Conservation (phyloP, 148 eudicot genomes). For the Heliosperma pusillum region DNA sequence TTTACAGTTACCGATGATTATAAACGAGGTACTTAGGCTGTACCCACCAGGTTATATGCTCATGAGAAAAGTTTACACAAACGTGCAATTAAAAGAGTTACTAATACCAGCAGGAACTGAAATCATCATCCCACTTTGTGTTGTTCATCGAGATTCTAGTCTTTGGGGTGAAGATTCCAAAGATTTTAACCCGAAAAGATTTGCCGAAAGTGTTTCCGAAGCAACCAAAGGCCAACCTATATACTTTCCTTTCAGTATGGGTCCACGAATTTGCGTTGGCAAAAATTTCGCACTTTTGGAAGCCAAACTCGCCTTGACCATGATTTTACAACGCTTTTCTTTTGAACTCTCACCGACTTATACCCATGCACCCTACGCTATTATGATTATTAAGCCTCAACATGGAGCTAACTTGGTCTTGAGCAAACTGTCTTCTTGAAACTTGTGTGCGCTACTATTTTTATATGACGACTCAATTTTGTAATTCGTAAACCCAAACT, state of each 20-base stretch:
- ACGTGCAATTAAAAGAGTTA: constrained; percentile 9
- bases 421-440: neutral
- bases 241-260: constrained; percentile 21
- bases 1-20: constrained; percentile 21
- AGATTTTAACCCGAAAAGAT: constrained; percentile 28
- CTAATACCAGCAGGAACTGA: constrained; percentile 16
- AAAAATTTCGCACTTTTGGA: constrained; percentile 17
- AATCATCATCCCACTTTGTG: constrained; percentile 5
- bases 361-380: constrained; percentile 4
- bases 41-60: constrained; percentile 22
- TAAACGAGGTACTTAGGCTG: constrained; percentile 28
- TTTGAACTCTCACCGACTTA: constrained; percentile 3
- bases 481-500: too few species aligned
- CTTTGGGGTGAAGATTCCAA: constrained; percentile 26
- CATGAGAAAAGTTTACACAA: constrained; percentile 15
- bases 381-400: neutral
- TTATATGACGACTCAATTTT: too few species aligned
- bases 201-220: constrained; percentile 23
- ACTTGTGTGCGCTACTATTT: too few species aligned
- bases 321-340: constrained; percentile 12
- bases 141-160: constrained; percentile 17
- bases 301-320: neutral
- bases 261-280: constrained; percentile 28
- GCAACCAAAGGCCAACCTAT: constrained; percentile 12
- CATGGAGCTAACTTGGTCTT: neutral